phyloP scores from a whole-genome alignment of 1,284 basidiomycete genomes.

The Trichosporon sp. region DNA sequence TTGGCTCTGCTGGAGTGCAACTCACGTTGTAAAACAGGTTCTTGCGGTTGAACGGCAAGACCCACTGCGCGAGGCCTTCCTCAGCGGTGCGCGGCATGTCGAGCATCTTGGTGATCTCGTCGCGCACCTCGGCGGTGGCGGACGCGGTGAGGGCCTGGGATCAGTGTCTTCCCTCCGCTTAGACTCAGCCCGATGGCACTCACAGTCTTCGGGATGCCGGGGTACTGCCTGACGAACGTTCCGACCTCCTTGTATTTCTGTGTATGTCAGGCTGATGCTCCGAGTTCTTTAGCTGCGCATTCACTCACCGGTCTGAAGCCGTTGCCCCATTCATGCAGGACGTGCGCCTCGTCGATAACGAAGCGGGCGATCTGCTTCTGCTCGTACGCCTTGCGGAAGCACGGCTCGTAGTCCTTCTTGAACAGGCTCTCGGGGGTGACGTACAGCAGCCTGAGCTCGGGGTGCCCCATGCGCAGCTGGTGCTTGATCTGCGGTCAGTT shows the following conservation, averaged over 20 bases:
- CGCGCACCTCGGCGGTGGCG: conserved; percentile 59
- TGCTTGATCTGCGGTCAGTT: conserved; percentile 55
- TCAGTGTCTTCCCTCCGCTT: not conserved
- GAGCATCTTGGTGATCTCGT: conserved; percentile 65
- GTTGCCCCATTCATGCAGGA: conserved; percentile 85
- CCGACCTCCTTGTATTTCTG: conserved; percentile 67
- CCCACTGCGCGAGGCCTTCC: conserved; percentile 58
- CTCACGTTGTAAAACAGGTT: conserved; percentile 75
- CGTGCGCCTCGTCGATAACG: conserved; percentile 82
- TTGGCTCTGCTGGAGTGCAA: not conserved
- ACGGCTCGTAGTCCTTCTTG: conserved; percentile 55
- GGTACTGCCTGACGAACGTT: conserved; percentile 63
- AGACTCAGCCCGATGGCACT: conserved; percentile 15
- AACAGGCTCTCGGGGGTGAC: conserved; percentile 72
- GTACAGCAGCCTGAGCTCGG: conserved; percentile 64
- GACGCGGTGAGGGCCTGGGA: conserved; percentile 48
- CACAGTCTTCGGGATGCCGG: conserved; percentile 73
- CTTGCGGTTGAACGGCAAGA: conserved; percentile 71
- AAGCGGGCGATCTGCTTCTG: conserved; percentile 62
- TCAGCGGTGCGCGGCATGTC: conserved; percentile 52
- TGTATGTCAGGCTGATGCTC: not conserved
- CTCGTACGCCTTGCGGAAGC: conserved; percentile 56
- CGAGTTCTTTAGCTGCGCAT: too few relatives aligned
- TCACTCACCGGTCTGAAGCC: conserved; percentile 59
- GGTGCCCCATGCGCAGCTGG: conserved; percentile 62